Evolutionary conservation across 192 early-diverging fungal genomes (phyloP), one percentile per base, ranked within the genome.

Genomic region (Dissophora globulifera): DNA sequence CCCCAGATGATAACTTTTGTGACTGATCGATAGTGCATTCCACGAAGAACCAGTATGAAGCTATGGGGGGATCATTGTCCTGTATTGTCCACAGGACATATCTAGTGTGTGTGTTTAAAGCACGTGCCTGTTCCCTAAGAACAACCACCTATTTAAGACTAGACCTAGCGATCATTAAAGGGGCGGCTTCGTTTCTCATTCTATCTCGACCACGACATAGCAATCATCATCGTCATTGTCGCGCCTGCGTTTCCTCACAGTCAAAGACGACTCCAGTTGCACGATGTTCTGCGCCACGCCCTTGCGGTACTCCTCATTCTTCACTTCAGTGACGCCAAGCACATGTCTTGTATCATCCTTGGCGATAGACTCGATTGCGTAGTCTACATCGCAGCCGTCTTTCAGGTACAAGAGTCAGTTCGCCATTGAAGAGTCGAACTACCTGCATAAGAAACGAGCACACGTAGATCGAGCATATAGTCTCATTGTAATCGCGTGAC

Each of bases 31-130:
- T 52, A 8, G 22, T 47, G 32, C 70, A 74, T 51, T 79, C 78
- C 56, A 79, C 47, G 58, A 79, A 79, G 42, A 55, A 65, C 62
- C 67, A 79, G 49, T n/a, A n/a, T 13, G 12, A 30, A 10, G 13
- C 67, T 56, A 56, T 70, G 43, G 0, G 78, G 69, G 43, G 67
- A n/a, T n/a, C 62, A n/a, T 70, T 79, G 12, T 82, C 82, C 58
- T 82, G 78, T 3, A 74, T 50, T 48, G 16, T 56, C 61, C 26
- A 29, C 3, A 55, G 70, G 22, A 50, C 41, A 47, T 55, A 32
- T 0, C 25, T n/a, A n/a, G n/a, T n/a, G n/a, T n/a, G n/a, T n/a
- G n/a, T n/a, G n/a, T n/a, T n/a, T n/a, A n/a, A n/a, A n/a, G n/a
- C n/a, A n/a, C n/a, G n/a, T n/a, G n/a, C n/a, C n/a, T n/a, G n/a